Evolutionary conservation across 2,329 filamentous ascomycete genomes (phyloP).

Genomic region (Fusarium palustre): DNA sequence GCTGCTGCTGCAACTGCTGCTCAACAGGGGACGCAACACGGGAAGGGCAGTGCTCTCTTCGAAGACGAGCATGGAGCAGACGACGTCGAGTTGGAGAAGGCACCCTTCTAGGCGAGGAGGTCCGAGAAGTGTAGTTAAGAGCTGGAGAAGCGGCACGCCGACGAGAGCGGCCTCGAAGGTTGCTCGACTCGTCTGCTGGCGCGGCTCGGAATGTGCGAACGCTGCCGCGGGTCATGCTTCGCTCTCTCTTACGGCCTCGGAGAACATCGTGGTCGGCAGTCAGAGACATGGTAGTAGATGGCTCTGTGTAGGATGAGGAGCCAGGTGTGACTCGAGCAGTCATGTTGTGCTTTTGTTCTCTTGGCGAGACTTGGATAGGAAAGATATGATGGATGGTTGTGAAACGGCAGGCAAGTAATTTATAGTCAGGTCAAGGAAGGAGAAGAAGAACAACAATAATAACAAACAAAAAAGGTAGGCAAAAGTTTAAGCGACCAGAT

Average conservation of each 20-base stretch:
- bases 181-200: conserved; percentile 56
- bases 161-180: conserved; percentile 56
- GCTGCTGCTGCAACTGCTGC: conserved; percentile 46
- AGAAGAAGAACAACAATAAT: neutral
- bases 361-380: neutral
- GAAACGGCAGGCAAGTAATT: conserved; percentile 5
- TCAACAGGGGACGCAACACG: conserved; percentile 53
- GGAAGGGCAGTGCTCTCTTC: conserved; percentile 60
- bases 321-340: conserved; percentile 40
- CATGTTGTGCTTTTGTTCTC: conserved; percentile 39
- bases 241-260: conserved; percentile 56
- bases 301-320: conserved; percentile 43
- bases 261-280: conserved; percentile 47
- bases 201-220: conserved; percentile 49
- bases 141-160: conserved; percentile 55
- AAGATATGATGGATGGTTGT: conserved; percentile 6
- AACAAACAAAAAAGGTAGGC: neutral
- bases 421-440: conserved; percentile 15
- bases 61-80: conserved; percentile 56
- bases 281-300: conserved; percentile 37
- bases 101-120: conserved; percentile 51
- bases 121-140: conserved; percentile 48
- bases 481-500: neutral
- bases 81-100: conserved; percentile 57
- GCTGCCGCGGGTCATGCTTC: conserved; percentile 52